Base-by-base conservation (phyloP, 2,329 filamentous ascomycete species). In the Fusarium devonianum region DNA sequence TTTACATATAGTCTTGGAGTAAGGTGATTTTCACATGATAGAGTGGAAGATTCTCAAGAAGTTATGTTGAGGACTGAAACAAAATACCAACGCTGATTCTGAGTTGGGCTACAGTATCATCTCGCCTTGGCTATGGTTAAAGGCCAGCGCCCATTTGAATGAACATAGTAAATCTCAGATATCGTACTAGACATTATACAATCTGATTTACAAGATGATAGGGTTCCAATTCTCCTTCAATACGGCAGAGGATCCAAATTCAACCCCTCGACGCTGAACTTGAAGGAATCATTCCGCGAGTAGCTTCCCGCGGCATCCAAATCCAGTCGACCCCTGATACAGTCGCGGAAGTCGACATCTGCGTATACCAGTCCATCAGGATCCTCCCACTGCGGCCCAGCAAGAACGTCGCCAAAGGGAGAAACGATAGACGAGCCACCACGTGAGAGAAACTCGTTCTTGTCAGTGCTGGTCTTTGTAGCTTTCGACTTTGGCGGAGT, bases 291-390 rank as follows among this genome's bases (percentile, higher is more conserved):
- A 53, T 83, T 85, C 44, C 91, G 81, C 3, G 90, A 92, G 71
- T 96, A 96, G 67, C 88, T 92, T 0, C 92, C 92, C 2, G 85
- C 90, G 26, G 90, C 85, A 74, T 96, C 92, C 35, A 96, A 70
- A 69, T 96, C 92, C 58, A 96, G 69, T 41, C 90, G 77, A 0
- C 92, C 92, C 8, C 90, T 79, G 59, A 92, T 83, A 63, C 92
- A 96, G 60, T 96, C 91, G 36, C 95, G 89, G 64, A 97, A 87
- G 66, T 97, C 91, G 4, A 92, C 86, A 57, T 94, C 89, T 1
- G 83, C 79, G 23, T 82, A 82, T 40, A 92, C 73, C 21, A 96
- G 69, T 0, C 84, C 82, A 4, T 83, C 78, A 45, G 87, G 72
- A 52, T 92, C 86, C 50, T 96, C 89, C 92, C 92, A 96, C 49